phyloP scores from a whole-genome alignment of 83 land plant species.

The Picea engelmannii region DNA sequence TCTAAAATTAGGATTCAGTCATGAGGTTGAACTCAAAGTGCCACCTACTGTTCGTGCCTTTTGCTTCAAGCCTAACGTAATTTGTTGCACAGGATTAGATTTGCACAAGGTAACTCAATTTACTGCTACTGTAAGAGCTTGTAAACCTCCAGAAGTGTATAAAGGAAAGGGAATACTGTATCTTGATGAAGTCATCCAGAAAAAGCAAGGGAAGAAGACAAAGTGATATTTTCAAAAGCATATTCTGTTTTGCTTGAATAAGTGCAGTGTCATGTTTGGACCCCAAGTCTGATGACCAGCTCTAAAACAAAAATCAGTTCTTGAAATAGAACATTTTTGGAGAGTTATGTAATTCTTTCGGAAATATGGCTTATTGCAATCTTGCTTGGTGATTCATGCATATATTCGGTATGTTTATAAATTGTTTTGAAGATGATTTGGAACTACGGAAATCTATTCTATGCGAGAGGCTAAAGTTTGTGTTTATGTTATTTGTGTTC shows the following conservation, averaged over 20 bases:
- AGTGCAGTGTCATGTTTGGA: neutral
- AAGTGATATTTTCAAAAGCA: slow-evolving; percentile 32
- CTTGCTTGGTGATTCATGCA: too few species aligned
- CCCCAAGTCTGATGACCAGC: neutral
- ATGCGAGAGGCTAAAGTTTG: too few species aligned
- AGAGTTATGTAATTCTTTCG: too few species aligned
- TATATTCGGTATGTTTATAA: too few species aligned
- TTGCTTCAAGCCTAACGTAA: slow-evolving; percentile 63
- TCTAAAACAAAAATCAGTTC: neutral
- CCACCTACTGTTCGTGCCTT: slow-evolving; percentile 71
- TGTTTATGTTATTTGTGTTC: too few species aligned
- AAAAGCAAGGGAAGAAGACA: slow-evolving; percentile 64
- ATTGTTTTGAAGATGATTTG: too few species aligned
- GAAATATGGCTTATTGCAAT: too few species aligned
- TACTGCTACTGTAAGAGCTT: slow-evolving; percentile 58
- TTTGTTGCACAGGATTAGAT: slow-evolving; percentile 76
- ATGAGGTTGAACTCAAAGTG: slow-evolving; percentile 64
- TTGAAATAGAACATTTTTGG: too few species aligned
- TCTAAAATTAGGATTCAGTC: slow-evolving; percentile 67
- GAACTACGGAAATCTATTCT: too few species aligned
- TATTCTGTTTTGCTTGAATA: neutral
- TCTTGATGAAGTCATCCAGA: slow-evolving; percentile 61
- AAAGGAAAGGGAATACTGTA: slow-evolving; percentile 78
- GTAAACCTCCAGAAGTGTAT: slow-evolving; percentile 74
- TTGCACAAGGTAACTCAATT: slow-evolving; percentile 59